phyloP scores from a whole-genome alignment of 805 yeast genomes.

The Metschnikowia gelsemii region DNA sequence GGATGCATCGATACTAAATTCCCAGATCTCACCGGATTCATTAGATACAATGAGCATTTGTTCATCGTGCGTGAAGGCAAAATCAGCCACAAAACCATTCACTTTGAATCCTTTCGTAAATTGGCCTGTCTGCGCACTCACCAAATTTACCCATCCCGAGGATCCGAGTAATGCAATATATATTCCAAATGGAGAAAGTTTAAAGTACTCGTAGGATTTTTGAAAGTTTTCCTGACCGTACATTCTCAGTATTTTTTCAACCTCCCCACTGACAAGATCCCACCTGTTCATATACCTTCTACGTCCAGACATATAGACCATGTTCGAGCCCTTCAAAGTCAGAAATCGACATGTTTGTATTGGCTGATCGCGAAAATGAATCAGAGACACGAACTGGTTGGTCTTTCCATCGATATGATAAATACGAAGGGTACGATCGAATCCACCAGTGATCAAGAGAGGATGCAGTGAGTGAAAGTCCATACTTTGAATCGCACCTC shows the following conservation, averaged over 20 bases:
- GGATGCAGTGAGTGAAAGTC: slow-evolving; percentile 87
- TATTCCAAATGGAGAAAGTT: slow-evolving; percentile 68
- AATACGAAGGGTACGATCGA: slow-evolving; percentile 81
- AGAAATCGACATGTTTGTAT: slow-evolving; percentile 73
- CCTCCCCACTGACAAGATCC: slow-evolving; percentile 68
- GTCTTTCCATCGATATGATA: slow-evolving; percentile 87
- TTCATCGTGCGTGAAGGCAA: slow-evolving; percentile 59
- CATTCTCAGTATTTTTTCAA: slow-evolving; percentile 83
- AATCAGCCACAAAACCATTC: slow-evolving; percentile 83
- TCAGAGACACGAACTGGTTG: slow-evolving; percentile 78
- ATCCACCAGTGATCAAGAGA: slow-evolving; percentile 84
- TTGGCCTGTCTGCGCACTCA: slow-evolving; percentile 77
- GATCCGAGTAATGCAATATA: slow-evolving; percentile 77
- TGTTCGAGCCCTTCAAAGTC: slow-evolving; percentile 38
- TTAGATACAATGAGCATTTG: slow-evolving; percentile 56
- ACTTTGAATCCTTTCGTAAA: slow-evolving; percentile 85
- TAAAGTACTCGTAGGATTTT: slow-evolving; percentile 83
- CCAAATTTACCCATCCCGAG: slow-evolving; percentile 86
- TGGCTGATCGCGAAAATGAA: slow-evolving; percentile 77
- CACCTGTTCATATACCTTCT: slow-evolving; percentile 90
- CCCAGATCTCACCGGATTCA: slow-evolving; percentile 86
- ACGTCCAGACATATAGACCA: slow-evolving; percentile 84
- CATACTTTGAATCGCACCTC: slow-evolving; percentile 79
- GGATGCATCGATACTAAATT: slow-evolving; percentile 46
- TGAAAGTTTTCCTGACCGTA: slow-evolving; percentile 90